These are phyloP conservation scores for Ammopiptanthus mongolicus DNA, from an alignment of 306 rosid genomes.

Conservation along the genomic window DNA sequence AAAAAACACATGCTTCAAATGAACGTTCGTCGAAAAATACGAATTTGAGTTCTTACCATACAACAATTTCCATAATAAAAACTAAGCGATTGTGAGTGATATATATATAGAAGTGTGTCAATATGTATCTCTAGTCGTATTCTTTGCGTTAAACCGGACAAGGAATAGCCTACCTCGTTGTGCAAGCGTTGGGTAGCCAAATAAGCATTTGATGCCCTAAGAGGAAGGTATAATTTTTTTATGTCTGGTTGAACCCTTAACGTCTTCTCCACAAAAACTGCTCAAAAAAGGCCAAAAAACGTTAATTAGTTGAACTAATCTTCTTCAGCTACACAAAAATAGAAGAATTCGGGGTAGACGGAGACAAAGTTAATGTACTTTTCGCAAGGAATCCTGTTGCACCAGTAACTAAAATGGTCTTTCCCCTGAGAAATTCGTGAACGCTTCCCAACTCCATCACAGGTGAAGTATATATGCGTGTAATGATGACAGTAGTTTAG, in stretches of 20 bases:
- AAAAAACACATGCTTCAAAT: too few relatives aligned
- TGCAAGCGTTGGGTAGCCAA: constrained; percentile 41
- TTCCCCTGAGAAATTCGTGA: neutral
- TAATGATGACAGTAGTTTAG: neutral
- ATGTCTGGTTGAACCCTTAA: constrained; percentile 56
- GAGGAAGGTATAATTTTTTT: constrained; percentile 52
- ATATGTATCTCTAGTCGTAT: too few relatives aligned
- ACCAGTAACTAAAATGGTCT: constrained; percentile 29
- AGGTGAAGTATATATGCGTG: neutral
- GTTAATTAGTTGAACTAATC: neutral
- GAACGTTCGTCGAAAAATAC: too few relatives aligned
- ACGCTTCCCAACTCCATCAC: neutral
- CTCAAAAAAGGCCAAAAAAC: neutral
- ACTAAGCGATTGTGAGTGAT: too few relatives aligned
- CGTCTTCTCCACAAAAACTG: constrained; percentile 52
- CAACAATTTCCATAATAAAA: too few relatives aligned
- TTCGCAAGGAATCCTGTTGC: constrained; percentile 15
- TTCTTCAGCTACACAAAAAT: neutral
- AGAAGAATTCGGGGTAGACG: neutral
- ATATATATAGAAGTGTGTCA: too few relatives aligned
- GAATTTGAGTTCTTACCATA: too few relatives aligned
- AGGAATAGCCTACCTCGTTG: constrained; percentile 23
- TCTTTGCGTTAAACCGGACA: neutral
- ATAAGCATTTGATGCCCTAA: constrained; percentile 41
- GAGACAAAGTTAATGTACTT: neutral